Percentiles rank a stretch among this genome's conserved stretches.
These are phyloP conservation scores for Sinapis alba DNA, from an alignment of 441 rosid genomes.

Conservation along the genomic window DNA sequence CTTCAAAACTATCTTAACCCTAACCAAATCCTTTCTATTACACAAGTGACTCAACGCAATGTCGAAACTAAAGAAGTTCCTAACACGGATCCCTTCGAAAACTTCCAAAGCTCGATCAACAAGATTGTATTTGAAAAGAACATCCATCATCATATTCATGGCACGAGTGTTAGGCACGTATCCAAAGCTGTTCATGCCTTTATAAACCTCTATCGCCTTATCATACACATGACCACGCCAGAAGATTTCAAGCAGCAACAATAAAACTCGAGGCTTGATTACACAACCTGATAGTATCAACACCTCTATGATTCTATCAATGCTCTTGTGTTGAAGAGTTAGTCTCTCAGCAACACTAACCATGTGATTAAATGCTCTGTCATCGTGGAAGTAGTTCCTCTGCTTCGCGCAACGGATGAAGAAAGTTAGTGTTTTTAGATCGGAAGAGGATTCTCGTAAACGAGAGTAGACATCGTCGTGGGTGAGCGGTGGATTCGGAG, in stretches of 20 bases:
- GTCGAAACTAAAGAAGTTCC: constrained; percentile 67
- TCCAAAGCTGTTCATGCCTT: constrained; percentile 53
- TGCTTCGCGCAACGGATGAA: constrained; percentile 68
- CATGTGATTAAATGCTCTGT: constrained; percentile 52
- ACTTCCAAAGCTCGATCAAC: constrained; percentile 47
- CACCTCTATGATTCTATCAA: constrained; percentile 46
- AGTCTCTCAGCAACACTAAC: constrained; percentile 49
- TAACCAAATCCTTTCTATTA: constrained; percentile 45
- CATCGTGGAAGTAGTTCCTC: constrained; percentile 56
- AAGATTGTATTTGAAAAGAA: constrained; percentile 46
- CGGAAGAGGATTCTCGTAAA: constrained; percentile 52
- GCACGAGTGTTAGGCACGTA: constrained; percentile 64
- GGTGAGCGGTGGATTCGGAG: constrained; percentile 37
- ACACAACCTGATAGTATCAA: constrained; percentile 49
- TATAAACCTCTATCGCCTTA: constrained; percentile 56
- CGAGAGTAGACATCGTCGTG: constrained; percentile 53
- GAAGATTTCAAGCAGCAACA: constrained; percentile 64
- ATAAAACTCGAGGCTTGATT: constrained; percentile 54
- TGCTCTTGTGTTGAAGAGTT: constrained; percentile 35
- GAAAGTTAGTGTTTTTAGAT: constrained; percentile 61
- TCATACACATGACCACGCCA: constrained; percentile 65
- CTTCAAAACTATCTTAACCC: constrained; percentile 45
- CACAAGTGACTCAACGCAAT: constrained; percentile 62
- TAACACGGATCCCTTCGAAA: constrained; percentile 43
- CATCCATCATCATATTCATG: constrained; percentile 64